Conservation (phyloP, 768 basidiomycete genomes). For the Gloeopeniophorella convolvens region DNA sequence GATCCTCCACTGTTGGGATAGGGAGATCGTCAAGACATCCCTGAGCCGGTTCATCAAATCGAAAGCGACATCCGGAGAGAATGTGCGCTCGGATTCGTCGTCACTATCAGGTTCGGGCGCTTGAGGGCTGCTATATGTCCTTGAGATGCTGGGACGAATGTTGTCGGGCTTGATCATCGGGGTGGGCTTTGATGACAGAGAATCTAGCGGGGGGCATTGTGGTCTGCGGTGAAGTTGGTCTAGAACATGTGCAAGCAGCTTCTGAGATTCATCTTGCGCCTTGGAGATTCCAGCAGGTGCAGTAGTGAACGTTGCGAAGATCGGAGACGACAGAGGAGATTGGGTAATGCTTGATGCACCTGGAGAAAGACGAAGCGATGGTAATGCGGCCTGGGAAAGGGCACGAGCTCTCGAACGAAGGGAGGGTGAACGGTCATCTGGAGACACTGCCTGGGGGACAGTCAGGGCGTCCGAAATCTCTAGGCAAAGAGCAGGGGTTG, state of each 20-base stretch:
- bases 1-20: constrained; percentile 13
- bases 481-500: constrained; percentile 14
- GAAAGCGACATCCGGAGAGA: constrained; percentile 61
- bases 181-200: not conserved
- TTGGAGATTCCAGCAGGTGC: constrained; percentile 28
- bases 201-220: constrained; percentile 36
- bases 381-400: constrained; percentile 23
- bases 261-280: constrained; percentile 56
- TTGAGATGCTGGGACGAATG: constrained; percentile 3
- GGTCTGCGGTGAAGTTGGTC: constrained; percentile 52
- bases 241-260: constrained; percentile 60
- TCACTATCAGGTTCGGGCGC: constrained; percentile 34
- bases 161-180: not conserved
- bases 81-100: constrained; percentile 38
- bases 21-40: constrained; percentile 40
- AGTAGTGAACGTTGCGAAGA: constrained; percentile 20
- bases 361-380: constrained; percentile 28
- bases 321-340: constrained; percentile 19
- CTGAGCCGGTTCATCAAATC: constrained; percentile 56
- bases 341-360: constrained; percentile 23
- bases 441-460: not conserved
- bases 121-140: not conserved
- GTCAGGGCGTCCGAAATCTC: constrained; percentile 10
- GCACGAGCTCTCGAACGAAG: constrained; percentile 23
- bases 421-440: constrained; percentile 1